These are phyloP conservation scores for Cydonia oblonga DNA, from an alignment of 331 rosid genomes.

Conservation along the genomic window DNA sequence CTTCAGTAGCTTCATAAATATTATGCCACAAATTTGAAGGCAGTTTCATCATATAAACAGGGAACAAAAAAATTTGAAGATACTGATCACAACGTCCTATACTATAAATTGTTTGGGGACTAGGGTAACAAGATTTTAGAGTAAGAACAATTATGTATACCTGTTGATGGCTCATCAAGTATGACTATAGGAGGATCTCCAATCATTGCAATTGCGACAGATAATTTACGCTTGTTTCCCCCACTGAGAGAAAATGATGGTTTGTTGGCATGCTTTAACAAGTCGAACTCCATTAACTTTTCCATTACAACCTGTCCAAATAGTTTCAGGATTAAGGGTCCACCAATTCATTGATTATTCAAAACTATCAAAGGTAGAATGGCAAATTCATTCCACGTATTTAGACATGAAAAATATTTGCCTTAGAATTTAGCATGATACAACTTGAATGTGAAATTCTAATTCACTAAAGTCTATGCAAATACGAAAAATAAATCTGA, in stretches of 20 bases:
- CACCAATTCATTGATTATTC: not conserved
- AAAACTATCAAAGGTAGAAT: not conserved
- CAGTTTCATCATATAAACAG: not conserved
- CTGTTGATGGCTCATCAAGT: conserved; percentile 97
- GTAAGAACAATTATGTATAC: conserved; percentile 17
- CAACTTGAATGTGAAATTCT: not conserved
- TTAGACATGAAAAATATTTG: not conserved
- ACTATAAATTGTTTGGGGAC: not conserved
- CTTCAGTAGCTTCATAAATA: not conserved
- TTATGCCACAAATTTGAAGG: not conserved
- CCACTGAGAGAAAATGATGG: conserved; percentile 86
- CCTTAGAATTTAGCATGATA: not conserved
- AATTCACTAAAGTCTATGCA: not conserved
- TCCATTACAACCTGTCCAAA: conserved; percentile 78
- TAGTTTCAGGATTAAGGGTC: conserved; percentile 13
- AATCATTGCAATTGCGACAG: conserved; percentile 93
- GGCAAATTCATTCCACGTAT: not conserved
- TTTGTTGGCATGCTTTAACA: conserved; percentile 72
- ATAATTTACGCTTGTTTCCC: conserved; percentile 89
- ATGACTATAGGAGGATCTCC: conserved; percentile 97
- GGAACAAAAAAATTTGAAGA: not conserved
- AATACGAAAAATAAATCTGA: not conserved
- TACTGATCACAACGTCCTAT: not conserved
- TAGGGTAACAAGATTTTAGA: not conserved
- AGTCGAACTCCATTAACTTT: conserved; percentile 79